These are phyloP conservation scores for Daedalea quercina DNA, from an alignment of 768 basidiomycete species.

Conservation along the genomic window DNA sequence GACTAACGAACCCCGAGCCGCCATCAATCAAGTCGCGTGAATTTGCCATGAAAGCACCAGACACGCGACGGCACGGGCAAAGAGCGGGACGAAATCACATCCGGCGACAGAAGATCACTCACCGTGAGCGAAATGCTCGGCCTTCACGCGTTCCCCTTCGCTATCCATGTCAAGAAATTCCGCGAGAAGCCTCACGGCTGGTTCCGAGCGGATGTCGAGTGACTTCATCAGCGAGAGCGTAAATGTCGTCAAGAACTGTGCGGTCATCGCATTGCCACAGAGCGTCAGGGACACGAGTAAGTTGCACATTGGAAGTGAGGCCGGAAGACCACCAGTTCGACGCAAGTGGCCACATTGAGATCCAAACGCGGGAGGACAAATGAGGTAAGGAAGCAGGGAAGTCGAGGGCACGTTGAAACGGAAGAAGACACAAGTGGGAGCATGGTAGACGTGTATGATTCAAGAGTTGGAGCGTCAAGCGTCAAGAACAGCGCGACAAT, in stretches of 20 bases:
- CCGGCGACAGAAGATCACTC: slow-evolving; percentile 15
- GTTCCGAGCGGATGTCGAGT: slow-evolving; percentile 87
- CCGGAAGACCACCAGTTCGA: too few relatives aligned
- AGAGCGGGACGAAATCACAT: not conserved
- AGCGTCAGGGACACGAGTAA: not conserved
- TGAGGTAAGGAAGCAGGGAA: not conserved
- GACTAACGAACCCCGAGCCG: too few relatives aligned
- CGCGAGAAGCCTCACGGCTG: slow-evolving; percentile 74
- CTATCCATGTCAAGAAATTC: slow-evolving; percentile 84
- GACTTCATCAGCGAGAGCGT: slow-evolving; percentile 87
- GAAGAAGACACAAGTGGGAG: not conserved
- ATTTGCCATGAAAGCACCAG: not conserved
- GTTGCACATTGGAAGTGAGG: too few relatives aligned
- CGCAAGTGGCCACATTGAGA: too few relatives aligned
- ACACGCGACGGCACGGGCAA: not conserved
- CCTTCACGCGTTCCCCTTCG: slow-evolving; percentile 56
- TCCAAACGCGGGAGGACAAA: not conserved
- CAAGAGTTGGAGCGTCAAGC: not conserved
- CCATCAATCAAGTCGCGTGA: too few relatives aligned
- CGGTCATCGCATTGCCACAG: not conserved
- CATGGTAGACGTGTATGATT: not conserved
- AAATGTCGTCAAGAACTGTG: slow-evolving; percentile 83
- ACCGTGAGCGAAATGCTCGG: slow-evolving; percentile 96
- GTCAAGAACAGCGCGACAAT: not conserved
- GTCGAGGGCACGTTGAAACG: not conserved